phyloP scores from a whole-genome alignment of 495 filamentous ascomycete species.

The Hyaloscypha hepaticicola region DNA sequence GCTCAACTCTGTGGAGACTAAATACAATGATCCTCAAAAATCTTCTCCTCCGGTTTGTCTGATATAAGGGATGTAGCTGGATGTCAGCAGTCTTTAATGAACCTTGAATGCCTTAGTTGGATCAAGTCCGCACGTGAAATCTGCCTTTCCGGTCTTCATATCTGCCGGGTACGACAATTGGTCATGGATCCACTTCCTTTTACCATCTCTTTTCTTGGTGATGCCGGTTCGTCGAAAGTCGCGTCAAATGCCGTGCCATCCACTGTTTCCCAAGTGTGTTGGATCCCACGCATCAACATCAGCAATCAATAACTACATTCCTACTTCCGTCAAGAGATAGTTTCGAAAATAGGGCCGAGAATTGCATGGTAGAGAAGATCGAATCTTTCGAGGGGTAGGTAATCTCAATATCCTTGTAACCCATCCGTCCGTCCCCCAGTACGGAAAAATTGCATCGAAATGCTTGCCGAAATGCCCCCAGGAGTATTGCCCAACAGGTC shows the following conservation, averaged over 20 bases:
- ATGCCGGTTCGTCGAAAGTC: neutral
- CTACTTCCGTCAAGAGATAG: too few species aligned
- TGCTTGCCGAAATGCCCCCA: neutral
- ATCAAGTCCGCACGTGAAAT: neutral
- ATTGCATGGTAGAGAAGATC: neutral
- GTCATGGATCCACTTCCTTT: neutral
- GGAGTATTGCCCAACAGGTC: neutral
- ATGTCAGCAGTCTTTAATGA: neutral
- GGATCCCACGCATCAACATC: neutral
- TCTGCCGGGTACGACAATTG: slow-evolving; percentile 1
- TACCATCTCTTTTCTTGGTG: neutral
- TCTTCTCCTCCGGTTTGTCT: too few species aligned
- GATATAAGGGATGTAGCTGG: neutral
- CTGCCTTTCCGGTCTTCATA: slow-evolving; percentile 2
- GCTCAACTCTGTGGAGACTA: too few species aligned
- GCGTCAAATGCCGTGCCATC: neutral
- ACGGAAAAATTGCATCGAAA: neutral
- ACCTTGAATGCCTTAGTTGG: neutral
- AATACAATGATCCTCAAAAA: too few species aligned
- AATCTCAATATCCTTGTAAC: slow-evolving; percentile 1
- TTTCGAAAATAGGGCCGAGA: too few species aligned
- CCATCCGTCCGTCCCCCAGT: slow-evolving; percentile 4
- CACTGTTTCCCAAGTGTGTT: neutral
- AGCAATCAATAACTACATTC: too few species aligned
- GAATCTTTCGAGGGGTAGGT: neutral